Evolutionary conservation across 1,284 basidiomycete genomes (phyloP).

Genomic region (Testicularia cyperi): DNA sequence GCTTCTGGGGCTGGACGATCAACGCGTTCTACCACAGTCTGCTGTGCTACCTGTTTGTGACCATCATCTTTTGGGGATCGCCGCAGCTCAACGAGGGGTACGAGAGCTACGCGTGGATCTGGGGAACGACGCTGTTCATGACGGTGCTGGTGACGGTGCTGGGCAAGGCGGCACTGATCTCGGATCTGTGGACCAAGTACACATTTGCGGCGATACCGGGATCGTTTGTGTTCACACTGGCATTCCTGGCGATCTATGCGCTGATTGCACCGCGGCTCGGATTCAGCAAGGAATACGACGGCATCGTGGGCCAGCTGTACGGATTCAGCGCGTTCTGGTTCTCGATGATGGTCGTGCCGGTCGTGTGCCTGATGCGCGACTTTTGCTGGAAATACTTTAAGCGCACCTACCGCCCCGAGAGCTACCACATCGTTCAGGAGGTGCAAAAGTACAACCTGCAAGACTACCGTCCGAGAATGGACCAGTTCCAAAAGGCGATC

Average conservation of each 20-base stretch:
- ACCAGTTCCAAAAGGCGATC: slow-evolving; percentile 69
- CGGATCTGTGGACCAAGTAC: slow-evolving; percentile 99
- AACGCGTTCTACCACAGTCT: slow-evolving; percentile 80
- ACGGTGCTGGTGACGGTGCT: slow-evolving; percentile 90
- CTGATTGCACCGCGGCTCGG: slow-evolving; percentile 77
- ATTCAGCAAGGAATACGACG: slow-evolving; percentile 75
- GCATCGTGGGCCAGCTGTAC: slow-evolving; percentile 85
- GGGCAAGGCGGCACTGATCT: slow-evolving; percentile 94
- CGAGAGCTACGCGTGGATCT: slow-evolving; percentile 92
- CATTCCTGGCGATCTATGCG: slow-evolving; percentile 87
- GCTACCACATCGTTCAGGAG: slow-evolving; percentile 97
- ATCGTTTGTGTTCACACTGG: slow-evolving; percentile 91
- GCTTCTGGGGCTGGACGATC: slow-evolving; percentile 87
- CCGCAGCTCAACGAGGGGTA: slow-evolving; percentile 69
- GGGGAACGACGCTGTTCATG: slow-evolving; percentile 94
- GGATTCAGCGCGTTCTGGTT: slow-evolving; percentile 86
- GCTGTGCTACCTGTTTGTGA: slow-evolving; percentile 83
- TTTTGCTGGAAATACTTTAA: slow-evolving; percentile 56
- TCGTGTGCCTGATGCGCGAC: slow-evolving; percentile 84
- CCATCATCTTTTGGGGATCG: slow-evolving; percentile 88
- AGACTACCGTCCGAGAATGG: slow-evolving; percentile 93
- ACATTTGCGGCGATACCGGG: slow-evolving; percentile 84
- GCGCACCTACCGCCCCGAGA: slow-evolving; percentile 82
- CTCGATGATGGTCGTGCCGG: slow-evolving; percentile 80
- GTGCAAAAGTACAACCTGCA: slow-evolving; percentile 88